phyloP scores from a whole-genome alignment of 164 flowering plant species.

The grape (Vitis vinifera) region ASM3070453v1 NC_081814.1:5860501-5861000 shows the following conservation, averaged over 20 bases:
- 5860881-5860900: too few relatives aligned
- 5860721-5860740: not conserved
- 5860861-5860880: not conserved
- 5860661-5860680: not conserved
- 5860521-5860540: not conserved
- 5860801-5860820: not conserved
- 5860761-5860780: not conserved
- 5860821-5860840: not conserved
- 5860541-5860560: not conserved
- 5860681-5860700: not conserved
- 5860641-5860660: not conserved
- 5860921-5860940: conserved; percentile 80
- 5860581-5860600: not conserved
- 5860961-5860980: conserved; percentile 53
- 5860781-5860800: not conserved
- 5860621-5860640: not conserved
- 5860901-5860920: conserved; percentile 26
- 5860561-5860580: not conserved
- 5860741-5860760: not conserved
- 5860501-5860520: not conserved
- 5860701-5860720: not conserved
- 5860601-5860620: not conserved
- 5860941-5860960: conserved; percentile 74
- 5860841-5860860: not conserved
- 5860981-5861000: conserved; percentile 54